phyloP scores from a whole-genome alignment of 352 stramenopile genomes.

The Peronospora destructor region DNA sequence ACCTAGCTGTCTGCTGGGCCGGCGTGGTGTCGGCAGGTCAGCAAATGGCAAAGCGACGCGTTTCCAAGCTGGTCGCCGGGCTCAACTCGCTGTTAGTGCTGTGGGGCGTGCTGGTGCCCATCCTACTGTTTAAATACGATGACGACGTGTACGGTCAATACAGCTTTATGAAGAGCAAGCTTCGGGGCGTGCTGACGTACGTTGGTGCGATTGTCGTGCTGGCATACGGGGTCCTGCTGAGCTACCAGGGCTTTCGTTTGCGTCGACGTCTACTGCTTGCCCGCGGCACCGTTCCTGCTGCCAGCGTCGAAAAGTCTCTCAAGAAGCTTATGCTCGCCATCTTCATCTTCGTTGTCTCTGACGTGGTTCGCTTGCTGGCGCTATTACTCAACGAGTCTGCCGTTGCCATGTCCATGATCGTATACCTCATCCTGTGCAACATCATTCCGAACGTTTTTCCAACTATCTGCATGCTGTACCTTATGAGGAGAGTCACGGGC shows the following conservation, averaged over 20 bases:
- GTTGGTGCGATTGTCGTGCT: conserved; percentile 52
- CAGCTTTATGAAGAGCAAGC: conserved; percentile 50
- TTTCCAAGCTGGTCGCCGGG: conserved; percentile 45
- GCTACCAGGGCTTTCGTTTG: conserved; percentile 68
- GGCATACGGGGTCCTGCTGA: conserved; percentile 57
- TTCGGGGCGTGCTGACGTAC: conserved; percentile 53
- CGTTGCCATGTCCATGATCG: conserved; percentile 50
- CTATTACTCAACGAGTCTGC: conserved; percentile 47
- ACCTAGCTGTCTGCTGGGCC: conserved; percentile 74
- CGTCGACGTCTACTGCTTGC: conserved; percentile 64
- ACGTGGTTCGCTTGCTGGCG: conserved; percentile 61
- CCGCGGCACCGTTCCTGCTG: conserved; percentile 54
- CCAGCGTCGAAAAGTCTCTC: conserved; percentile 70
- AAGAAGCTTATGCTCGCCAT: conserved; percentile 80
- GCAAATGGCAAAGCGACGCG: conserved; percentile 42
- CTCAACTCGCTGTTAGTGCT: conserved; percentile 49
- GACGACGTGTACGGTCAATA: conserved; percentile 53
- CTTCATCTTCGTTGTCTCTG: conserved; percentile 66
- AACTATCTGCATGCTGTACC: conserved; percentile 86
- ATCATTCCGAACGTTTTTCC: conserved; percentile 80
- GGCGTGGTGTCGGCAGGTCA: conserved; percentile 74
- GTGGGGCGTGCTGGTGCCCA: conserved; percentile 51
- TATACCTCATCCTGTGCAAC: conserved; percentile 67
- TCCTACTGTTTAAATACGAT: conserved; percentile 45
- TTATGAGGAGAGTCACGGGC: conserved; percentile 66